Conservation (phyloP, 352 stramenopile species). For the Peronospora destructor region DNA sequence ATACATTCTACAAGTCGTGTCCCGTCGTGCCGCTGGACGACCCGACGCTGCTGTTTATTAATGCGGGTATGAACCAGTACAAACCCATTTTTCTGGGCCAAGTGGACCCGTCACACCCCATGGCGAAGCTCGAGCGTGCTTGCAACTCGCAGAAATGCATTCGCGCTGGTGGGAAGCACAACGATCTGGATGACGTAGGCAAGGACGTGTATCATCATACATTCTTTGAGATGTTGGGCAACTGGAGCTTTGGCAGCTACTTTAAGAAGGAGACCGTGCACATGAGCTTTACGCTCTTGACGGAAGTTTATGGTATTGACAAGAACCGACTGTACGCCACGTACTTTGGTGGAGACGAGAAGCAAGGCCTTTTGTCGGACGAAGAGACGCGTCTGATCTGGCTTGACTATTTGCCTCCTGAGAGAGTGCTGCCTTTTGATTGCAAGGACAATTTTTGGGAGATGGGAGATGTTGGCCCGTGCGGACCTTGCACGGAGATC, state of each 20-base stretch:
- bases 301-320: constrained; percentile 92
- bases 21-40: constrained; percentile 96
- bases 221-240: constrained; percentile 99
- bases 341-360: constrained; percentile 96
- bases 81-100: constrained; percentile 99
- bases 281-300: constrained; percentile 95
- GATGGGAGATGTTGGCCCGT: constrained; percentile 98
- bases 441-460: constrained; percentile 99
- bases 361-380: constrained; percentile 73
- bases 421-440: constrained; percentile 90
- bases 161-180: constrained; percentile 98
- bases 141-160: constrained; percentile 99
- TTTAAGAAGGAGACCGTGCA: constrained; percentile 98
- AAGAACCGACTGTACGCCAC: constrained; percentile 93
- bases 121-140: constrained; percentile 89
- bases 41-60: constrained; percentile 98
- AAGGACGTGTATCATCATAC: constrained; percentile 99
- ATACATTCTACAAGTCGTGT: constrained; percentile 95
- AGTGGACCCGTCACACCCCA: constrained; percentile 89
- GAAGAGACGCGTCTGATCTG: constrained; percentile 90
- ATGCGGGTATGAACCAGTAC: constrained; percentile 99
- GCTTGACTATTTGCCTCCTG: constrained; percentile 80
- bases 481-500: constrained; percentile 98
- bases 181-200: constrained; percentile 99
- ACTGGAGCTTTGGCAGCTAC: constrained; percentile 98